Conservation (phyloP, 139 green algal species). For the Penium margaritaceum region DNA sequence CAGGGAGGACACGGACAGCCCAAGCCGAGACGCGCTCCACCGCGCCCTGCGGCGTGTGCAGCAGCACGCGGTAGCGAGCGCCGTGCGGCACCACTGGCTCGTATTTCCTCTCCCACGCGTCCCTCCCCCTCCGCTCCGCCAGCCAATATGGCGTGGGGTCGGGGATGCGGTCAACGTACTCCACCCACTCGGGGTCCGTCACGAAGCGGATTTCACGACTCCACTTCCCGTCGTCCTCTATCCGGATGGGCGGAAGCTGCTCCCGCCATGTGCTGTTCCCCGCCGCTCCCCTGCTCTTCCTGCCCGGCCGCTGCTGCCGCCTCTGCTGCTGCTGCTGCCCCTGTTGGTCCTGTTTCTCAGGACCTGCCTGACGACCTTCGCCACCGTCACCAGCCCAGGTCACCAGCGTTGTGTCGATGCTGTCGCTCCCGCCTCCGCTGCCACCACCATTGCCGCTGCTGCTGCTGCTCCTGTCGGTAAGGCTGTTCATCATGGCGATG, state of each 20-base stretch:
- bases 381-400: too few relatives aligned
- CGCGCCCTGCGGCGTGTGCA: constrained; percentile 12
- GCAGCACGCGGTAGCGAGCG: constrained; percentile 7
- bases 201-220: background rate
- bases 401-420: too few relatives aligned
- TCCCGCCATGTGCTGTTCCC: background rate
- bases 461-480: too few relatives aligned
- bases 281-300: background rate
- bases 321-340: too few relatives aligned
- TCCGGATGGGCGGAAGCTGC: constrained; percentile 3
- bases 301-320: too few relatives aligned
- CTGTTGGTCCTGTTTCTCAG: too few relatives aligned
- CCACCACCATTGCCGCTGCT: too few relatives aligned
- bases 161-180: background rate
- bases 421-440: too few relatives aligned
- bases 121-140: background rate
- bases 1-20: background rate
- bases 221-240: background rate
- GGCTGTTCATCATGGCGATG: too few relatives aligned
- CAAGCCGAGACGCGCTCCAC: constrained; percentile 18
- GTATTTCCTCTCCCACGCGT: constrained; percentile 18
- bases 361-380: too few relatives aligned
- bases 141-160: constrained; percentile 20
- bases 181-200: constrained; percentile 6
- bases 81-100: constrained; percentile 3